Evolutionary conservation across 2,329 filamentous ascomycete species (phyloP).

Genomic region (Chrysoporthe puriensis): DNA sequence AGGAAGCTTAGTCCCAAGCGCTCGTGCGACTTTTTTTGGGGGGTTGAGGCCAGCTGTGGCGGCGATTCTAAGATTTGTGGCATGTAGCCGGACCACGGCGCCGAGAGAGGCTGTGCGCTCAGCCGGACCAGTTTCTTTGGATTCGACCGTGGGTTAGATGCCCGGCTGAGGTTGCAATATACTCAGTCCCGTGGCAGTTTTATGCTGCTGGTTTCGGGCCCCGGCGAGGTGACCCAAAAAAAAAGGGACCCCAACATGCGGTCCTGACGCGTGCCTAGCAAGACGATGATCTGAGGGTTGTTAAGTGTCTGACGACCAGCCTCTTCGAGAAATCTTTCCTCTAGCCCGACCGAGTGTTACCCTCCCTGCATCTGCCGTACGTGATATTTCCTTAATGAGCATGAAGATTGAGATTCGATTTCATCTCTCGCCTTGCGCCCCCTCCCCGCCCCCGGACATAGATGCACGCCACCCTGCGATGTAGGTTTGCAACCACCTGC

Average conservation of each 20-base stretch:
- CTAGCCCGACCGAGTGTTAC: constrained; percentile 17
- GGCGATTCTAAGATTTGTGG: background rate
- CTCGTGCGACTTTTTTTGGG: constrained; percentile 14
- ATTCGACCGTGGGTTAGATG: constrained; percentile 1
- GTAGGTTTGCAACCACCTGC: constrained; percentile 11
- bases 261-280: constrained; percentile 3
- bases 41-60: background rate
- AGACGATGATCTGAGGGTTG: constrained; percentile 4
- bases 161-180: constrained; percentile 23
- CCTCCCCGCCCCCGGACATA: background rate
- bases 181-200: constrained; percentile 21
- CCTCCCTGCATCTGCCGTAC: constrained; percentile 14
- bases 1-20: constrained; percentile 11
- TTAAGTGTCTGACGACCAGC: constrained; percentile 11
- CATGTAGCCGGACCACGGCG: constrained; percentile 1
- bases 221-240: constrained; percentile 19
- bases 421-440: constrained; percentile 1
- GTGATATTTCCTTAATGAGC: constrained; percentile 3
- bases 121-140: constrained; percentile 5
- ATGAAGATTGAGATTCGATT: constrained; percentile 11
- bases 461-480: constrained; percentile 13
- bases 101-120: constrained; percentile 21
- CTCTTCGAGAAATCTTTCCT: constrained; percentile 1
- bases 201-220: constrained; percentile 27
- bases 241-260: constrained; percentile 16